A percentile compares a stretch with the other conserved stretches of the same genome.
phyloP scores from a whole-genome alignment of 805 yeast species.

The Saccharomyces kudriavzevii region DNA sequence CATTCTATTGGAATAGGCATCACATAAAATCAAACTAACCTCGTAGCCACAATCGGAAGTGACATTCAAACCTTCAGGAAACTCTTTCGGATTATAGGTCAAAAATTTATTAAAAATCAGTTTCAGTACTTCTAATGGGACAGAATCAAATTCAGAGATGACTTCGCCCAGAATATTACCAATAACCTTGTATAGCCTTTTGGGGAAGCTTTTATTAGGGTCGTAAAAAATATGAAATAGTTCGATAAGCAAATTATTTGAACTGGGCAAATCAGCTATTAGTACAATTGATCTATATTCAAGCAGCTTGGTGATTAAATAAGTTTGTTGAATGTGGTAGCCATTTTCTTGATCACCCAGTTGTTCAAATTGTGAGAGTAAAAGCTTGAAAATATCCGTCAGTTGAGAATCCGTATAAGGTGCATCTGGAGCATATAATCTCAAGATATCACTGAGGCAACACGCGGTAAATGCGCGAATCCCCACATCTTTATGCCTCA shows the following conservation, averaged over 20 bases:
- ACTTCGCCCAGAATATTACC: conserved; percentile 69
- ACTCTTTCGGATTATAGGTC: conserved; percentile 22
- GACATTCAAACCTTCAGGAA: conserved; percentile 26
- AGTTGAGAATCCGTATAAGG: conserved; percentile 66
- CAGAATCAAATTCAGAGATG: conserved; percentile 57
- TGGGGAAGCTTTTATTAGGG: conserved; percentile 37
- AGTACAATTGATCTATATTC: conserved; percentile 70
- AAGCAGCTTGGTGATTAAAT: conserved; percentile 58
- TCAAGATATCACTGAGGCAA: conserved; percentile 63
- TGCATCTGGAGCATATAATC: conserved; percentile 84
- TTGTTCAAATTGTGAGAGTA: conserved; percentile 53
- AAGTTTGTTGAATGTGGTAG: conserved; percentile 53
- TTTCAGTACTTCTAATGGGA: conserved; percentile 54
- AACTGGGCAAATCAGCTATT: conserved; percentile 63
- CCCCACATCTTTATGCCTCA: conserved; percentile 55
- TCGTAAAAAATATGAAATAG: conserved; percentile 59
- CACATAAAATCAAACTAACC: conserved; percentile 60
- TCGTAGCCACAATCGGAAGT: conserved; percentile 50
- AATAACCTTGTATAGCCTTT: conserved; percentile 51
- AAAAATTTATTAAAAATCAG: conserved; percentile 59
- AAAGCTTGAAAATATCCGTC: conserved; percentile 55
- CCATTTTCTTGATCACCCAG: conserved; percentile 50
- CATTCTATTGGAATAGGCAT: conserved; percentile 61
- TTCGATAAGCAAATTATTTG: conserved; percentile 44
- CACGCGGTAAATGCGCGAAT: conserved; percentile 65